These are phyloP conservation scores for Gryganskiella cystojenkinii DNA, from an alignment of 192 early-diverging fungal genomes.

Conservation along the genomic window DNA sequence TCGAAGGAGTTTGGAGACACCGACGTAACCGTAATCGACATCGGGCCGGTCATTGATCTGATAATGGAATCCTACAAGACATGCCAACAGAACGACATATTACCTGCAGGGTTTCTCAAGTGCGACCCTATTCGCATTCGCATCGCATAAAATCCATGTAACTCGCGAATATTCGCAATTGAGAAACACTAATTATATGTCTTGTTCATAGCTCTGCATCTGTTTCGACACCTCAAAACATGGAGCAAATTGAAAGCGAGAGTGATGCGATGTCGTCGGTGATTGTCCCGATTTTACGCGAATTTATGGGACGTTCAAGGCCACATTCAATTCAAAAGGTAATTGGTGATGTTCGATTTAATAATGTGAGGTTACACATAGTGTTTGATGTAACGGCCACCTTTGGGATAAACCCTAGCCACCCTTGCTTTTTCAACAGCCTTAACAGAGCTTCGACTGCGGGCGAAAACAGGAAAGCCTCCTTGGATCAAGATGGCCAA, in stretches of 20 bases:
- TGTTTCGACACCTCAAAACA: conserved; percentile 6
- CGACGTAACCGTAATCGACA: conserved; percentile 1
- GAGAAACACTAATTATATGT: too few relatives aligned
- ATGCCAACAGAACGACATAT: conserved; percentile 16
- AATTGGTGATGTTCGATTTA: neutral
- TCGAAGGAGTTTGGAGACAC: conserved; percentile 5
- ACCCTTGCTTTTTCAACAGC: neutral
- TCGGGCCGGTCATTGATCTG: neutral
- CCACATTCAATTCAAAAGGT: conserved; percentile 7
- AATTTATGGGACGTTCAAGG: conserved; percentile 1
- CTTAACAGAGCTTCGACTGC: conserved; percentile 1
- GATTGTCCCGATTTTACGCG: conserved; percentile 7
- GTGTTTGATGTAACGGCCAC: neutral
- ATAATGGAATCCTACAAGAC: conserved; percentile 7
- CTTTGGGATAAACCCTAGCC: too few relatives aligned
- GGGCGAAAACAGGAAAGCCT: conserved; percentile 6
- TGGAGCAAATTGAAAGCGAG: conserved; percentile 7
- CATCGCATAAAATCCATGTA: too few relatives aligned
- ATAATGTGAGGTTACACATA: neutral
- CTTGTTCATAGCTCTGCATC: conserved; percentile 10
- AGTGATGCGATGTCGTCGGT: conserved; percentile 8
- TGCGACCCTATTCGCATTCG: too few relatives aligned
- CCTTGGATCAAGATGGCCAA: conserved; percentile 6
- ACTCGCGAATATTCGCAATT: too few relatives aligned
- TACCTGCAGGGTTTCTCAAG: too few relatives aligned